A percentile compares a stretch with the other conserved stretches of the same genome.
phyloP scores from a whole-genome alignment of 1,284 basidiomycete species.

The Fomitopsis palustris region DNA sequence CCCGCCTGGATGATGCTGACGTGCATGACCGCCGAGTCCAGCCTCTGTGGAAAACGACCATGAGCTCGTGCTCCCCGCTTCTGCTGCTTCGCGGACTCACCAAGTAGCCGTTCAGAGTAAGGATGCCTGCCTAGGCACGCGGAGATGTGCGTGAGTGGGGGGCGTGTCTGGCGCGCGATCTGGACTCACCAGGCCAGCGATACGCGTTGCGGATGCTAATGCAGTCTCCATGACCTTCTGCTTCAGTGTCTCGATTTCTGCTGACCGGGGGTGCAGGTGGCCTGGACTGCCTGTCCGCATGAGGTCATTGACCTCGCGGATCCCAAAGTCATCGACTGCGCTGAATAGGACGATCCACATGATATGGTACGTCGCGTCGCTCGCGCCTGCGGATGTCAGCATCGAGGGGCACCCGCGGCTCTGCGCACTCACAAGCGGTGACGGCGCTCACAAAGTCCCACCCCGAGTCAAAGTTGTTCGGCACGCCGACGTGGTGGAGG shows the following conservation, averaged over 20 bases:
- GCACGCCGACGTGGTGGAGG: constrained; percentile 78
- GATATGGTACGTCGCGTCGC: constrained; percentile 87
- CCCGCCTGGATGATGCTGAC: constrained; percentile 83
- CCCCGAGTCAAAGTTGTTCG: constrained; percentile 74
- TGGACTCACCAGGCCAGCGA: constrained; percentile 72
- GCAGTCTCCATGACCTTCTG: constrained; percentile 77
- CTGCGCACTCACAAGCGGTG: constrained; percentile 52
- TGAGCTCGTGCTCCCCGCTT: background rate
- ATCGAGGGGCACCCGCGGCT: background rate
- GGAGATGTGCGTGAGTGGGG: background rate
- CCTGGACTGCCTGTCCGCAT: constrained; percentile 35
- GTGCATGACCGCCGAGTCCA: constrained; percentile 84
- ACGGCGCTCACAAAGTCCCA: constrained; percentile 91
- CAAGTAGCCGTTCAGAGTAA: constrained; percentile 82
- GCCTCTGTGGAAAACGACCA: constrained; percentile 40
- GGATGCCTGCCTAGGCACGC: constrained; percentile 57
- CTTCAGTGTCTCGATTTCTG: constrained; percentile 61
- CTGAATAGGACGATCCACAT: constrained; percentile 83
- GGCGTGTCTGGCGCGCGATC: background rate
- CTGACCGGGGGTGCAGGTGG: constrained; percentile 34
- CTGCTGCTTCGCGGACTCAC: constrained; percentile 34
- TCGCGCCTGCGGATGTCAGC: constrained; percentile 50
- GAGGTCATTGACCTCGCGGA: constrained; percentile 63
- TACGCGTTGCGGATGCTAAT: constrained; percentile 78
- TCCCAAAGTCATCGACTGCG: constrained; percentile 80